Evolutionary conservation across 768 basidiomycete species (phyloP), one percentile per base, ranked within the genome.

Genomic region (Mrakia hoshinonis): DNA sequence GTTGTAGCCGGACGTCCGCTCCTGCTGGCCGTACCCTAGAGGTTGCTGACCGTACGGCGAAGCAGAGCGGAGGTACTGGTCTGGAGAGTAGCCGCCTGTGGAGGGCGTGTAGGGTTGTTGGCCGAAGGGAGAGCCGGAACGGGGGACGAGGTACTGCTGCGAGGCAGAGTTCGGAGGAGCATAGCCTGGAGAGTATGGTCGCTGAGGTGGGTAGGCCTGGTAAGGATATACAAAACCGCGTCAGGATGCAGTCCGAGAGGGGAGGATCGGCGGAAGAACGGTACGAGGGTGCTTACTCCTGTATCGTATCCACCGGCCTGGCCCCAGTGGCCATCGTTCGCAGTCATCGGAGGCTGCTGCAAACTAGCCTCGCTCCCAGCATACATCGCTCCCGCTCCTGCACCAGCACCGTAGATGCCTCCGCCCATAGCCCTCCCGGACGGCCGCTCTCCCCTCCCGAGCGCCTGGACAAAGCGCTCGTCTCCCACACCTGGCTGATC

Each of bases 301-400:
- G 60, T 20, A 38, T 39, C 63, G n/a, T 64, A 63, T 38, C 61
- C 60, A 20, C 43, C 48, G 10, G 31, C 34, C 0, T 34, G 29
- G 2, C 68, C 46, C n/a, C 46, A 43, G 18, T 38, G 34, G 22
- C 60, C 58, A 24, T 70, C 49, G 22, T 66, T 34, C 26, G 51
- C 34, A 13, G 60, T 61, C 49, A 70, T 34, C 18, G 69, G 61
- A 20, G 47, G 69, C 36, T 61, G 58, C 60, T 63, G 63, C 31
- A 70, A 49, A 49, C 61, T 63, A 4, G 51, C 69, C 31, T 70
- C 69, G 31, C 69, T 70, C 26, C 58, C 62, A 39, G 61, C 69
- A 61, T 70, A 70, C 58, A 61, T 61, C 15, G 58, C 58, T 61
- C 58, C 58, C 31, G 58, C 58, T 61, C 58, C 58, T 1, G 58